A percentile compares a stretch with the other conserved stretches of the same genome.
These are phyloP conservation scores for Metarhizium sp. DNA, from an alignment of 2,329 filamentous ascomycete species.

Conservation along the genomic window DNA sequence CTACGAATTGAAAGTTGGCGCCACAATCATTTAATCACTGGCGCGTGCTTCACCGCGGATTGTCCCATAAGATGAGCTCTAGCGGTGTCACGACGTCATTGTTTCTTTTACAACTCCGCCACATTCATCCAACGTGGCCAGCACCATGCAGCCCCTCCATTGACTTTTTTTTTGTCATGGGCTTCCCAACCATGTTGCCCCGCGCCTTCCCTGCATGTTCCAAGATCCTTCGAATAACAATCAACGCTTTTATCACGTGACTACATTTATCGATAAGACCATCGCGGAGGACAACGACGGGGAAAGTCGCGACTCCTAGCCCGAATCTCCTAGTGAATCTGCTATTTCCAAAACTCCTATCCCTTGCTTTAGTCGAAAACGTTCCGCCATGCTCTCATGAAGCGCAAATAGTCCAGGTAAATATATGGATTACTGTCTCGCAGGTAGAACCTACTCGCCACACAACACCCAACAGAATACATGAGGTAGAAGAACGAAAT, in stretches of 20 bases:
- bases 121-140: background rate
- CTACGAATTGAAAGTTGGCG: background rate
- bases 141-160: constrained; percentile 13
- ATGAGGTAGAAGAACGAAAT: constrained; percentile 26
- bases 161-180: constrained; percentile 5
- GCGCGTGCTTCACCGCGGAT: background rate
- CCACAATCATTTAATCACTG: background rate
- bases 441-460: constrained; percentile 2
- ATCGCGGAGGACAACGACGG: background rate
- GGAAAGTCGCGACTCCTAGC: background rate
- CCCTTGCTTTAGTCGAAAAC: background rate
- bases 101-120: background rate
- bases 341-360: background rate
- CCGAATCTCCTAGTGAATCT: background rate
- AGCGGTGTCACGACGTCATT: background rate
- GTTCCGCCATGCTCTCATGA: background rate
- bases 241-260: constrained; percentile 2
- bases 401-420: background rate
- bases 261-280: constrained; percentile 1
- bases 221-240: background rate
- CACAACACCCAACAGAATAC: constrained; percentile 3
- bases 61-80: background rate
- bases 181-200: background rate
- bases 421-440: background rate
- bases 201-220: constrained; percentile 7